Percentiles rank a stretch among this genome's conserved stretches.
Evolutionary conservation across 2,329 filamentous ascomycete genomes (phyloP).

Genomic region (Trichoderma afroharzianum): DNA sequence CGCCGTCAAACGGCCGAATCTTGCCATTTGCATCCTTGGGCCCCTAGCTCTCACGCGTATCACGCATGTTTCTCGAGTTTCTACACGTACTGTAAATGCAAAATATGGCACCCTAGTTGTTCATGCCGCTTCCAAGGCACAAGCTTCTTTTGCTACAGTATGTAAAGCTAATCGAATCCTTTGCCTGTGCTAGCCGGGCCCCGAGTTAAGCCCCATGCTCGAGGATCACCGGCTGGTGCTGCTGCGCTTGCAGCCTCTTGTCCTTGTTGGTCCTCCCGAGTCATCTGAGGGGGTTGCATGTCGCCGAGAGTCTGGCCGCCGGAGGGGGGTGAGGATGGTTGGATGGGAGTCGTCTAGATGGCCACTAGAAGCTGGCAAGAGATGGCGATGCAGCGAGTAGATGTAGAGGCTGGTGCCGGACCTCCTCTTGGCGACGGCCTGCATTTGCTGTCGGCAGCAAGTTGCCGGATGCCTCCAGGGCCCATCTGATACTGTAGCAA

Average conservation of each 20-base stretch:
- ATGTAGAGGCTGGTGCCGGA: background rate
- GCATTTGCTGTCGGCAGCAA: slow-evolving; percentile 9
- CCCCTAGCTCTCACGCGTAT: background rate
- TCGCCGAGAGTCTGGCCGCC: slow-evolving; percentile 24
- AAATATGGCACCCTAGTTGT: background rate
- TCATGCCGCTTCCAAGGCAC: background rate
- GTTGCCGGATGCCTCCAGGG: background rate
- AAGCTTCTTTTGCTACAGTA: background rate
- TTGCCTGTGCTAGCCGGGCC: background rate
- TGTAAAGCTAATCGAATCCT: background rate
- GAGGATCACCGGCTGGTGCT: slow-evolving; percentile 12
- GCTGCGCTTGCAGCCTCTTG: background rate
- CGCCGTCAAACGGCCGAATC: background rate
- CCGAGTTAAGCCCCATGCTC: background rate
- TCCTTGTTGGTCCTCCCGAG: background rate
- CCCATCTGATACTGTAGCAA: background rate
- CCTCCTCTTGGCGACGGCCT: background rate
- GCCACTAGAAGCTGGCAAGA: slow-evolving; percentile 8
- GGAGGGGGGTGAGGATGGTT: background rate
- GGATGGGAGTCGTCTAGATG: slow-evolving; percentile 3
- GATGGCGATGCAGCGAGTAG: background rate
- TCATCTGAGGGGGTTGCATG: slow-evolving; percentile 19
- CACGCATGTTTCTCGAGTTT: background rate
- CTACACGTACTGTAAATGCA: background rate
- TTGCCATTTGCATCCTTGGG: background rate